Conservation (phyloP, 768 basidiomycete genomes). For the Trametes maxima region DNA sequence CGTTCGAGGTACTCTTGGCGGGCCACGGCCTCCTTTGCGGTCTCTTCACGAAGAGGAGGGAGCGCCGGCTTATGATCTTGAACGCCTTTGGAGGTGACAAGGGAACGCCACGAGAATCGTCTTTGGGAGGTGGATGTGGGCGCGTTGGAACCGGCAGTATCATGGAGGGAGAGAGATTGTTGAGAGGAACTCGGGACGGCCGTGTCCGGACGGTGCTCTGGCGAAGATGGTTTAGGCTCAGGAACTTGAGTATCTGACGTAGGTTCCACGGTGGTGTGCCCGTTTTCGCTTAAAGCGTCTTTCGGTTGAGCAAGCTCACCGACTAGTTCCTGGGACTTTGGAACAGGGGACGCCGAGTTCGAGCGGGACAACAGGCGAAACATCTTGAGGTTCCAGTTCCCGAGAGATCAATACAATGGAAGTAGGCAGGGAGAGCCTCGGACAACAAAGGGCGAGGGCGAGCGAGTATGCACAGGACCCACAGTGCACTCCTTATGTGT, state of each 20-base stretch:
- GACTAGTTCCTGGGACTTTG: not conserved
- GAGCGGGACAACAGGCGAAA: not conserved
- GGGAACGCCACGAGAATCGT: conserved; percentile 20
- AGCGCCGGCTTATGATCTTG: conserved; percentile 17
- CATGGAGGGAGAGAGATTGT: not conserved
- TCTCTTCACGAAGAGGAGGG: conserved; percentile 12
- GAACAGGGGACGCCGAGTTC: not conserved
- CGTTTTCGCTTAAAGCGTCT: not conserved
- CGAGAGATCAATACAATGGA: not conserved
- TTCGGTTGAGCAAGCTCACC: not conserved
- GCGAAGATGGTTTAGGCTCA: not conserved
- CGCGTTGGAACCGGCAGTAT: not conserved
- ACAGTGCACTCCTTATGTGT: too few relatives aligned
- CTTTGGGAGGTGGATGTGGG: conserved; percentile 3
- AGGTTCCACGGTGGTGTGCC: not conserved
- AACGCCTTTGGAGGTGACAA: conserved; percentile 14
- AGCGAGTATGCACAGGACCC: not conserved
- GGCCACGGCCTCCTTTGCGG: conserved; percentile 8
- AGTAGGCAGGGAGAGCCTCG: not conserved
- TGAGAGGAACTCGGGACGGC: not conserved
- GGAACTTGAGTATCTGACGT: not conserved
- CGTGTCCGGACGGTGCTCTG: not conserved
- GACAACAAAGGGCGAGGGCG: not conserved
- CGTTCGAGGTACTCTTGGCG: conserved; percentile 18
- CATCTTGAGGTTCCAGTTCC: not conserved